Base-by-base conservation (phyloP, 2,329 filamentous ascomycete species). In the Phaeosphaeriaceae sp. region DNA sequence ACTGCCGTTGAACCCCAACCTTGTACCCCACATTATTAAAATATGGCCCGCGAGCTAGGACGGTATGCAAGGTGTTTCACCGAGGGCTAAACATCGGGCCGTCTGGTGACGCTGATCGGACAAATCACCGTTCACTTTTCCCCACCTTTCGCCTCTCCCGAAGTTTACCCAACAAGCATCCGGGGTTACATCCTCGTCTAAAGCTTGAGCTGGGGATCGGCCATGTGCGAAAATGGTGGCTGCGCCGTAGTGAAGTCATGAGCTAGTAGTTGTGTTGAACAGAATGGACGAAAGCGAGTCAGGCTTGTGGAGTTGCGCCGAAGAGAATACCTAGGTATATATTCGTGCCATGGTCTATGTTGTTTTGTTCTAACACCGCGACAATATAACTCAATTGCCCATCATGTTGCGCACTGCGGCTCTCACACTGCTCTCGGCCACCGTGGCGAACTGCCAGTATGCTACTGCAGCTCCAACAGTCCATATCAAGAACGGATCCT, bases 401-500 rank as follows among this genome's bases (percentile, higher is more conserved):
- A 63, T 45, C 45, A 70, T 69, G 67, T 50, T 61, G 60, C 56
- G 55, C 45, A 58, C 52, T 19, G 51, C 57, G 50, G 54, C 56
- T 13, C 31, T 67, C n/a, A 54, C 56, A 24, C 40, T 61, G 13
- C 50, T 70, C 40, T 65, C 60, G 40, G 36, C 63, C 48, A 56
- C 60, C 48, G 48, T 69, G 21, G 62, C 51, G 19, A 58, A 47
- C 40, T 61, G 60, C 31, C 48, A 51, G 17, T 57, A 53, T 27
- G 46, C 56, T 20, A 21, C 45, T 15, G 19, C 55, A 45, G 63
- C 58, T 5, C 79, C 79, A 4, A 76, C 67, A 0, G 80, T 70
- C 11, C 66, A 61, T 1, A 62, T 80, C 47, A 79, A 78, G 65
- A 83, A 83, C 61, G 81, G 81, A n/a, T 78, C 80, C 0, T 72